phyloP scores from a whole-genome alignment of 345 rosid genomes.

The Corymbia maculata region DNA sequence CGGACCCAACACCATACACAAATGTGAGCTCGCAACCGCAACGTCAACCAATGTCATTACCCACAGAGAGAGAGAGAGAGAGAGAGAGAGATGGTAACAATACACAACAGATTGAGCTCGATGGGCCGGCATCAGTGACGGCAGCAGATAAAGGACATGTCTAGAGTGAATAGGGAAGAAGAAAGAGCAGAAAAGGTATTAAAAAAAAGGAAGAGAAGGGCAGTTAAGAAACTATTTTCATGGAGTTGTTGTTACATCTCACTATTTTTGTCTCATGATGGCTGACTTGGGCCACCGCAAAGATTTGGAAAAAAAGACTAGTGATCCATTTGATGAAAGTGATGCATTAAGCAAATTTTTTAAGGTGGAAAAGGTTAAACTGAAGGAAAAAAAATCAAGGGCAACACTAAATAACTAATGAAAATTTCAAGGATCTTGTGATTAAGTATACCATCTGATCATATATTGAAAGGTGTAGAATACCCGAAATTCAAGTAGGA shows the following conservation, averaged over 20 bases:
- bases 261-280: not conserved
- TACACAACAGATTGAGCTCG: no score
- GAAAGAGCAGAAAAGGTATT: no score
- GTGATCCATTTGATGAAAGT: not conserved
- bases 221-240: not conserved
- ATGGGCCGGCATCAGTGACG: no score
- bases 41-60: not conserved
- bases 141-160: no score
- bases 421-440: not conserved
- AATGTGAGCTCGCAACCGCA: not conserved
- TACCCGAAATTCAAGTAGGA: not conserved
- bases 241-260: not conserved
- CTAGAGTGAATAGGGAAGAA: no score
- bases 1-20: not conserved
- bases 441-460: not conserved
- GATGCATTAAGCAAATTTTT: no score
- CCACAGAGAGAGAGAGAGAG: no score
- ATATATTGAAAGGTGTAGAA: not conserved
- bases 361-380: not conserved
- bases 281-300: not conserved
- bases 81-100: no score
- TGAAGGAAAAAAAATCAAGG: not conserved
- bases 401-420: not conserved
- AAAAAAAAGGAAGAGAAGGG: not conserved
- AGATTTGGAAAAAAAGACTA: not conserved